Percentiles rank a stretch among this genome's conserved stretches.
Conservation (phyloP, 768 basidiomycete genomes). For the Leccinum truebloodii region DNA sequence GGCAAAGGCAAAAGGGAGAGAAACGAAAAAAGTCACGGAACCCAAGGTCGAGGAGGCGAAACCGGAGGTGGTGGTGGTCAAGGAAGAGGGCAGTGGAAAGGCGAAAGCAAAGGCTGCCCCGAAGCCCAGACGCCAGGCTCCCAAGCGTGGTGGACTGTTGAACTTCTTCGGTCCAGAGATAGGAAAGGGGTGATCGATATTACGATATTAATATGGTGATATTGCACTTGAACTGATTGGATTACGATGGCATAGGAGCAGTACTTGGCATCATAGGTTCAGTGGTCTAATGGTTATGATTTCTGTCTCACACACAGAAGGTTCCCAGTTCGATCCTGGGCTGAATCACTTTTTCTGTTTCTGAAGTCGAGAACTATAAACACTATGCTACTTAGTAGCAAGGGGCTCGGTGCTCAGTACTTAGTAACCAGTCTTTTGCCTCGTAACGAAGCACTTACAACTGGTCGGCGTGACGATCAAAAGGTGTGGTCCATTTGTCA, state of each 20-base stretch:
- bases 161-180: slow-evolving; percentile 37
- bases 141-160: slow-evolving; percentile 31
- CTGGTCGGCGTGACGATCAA: too few species aligned
- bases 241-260: background rate
- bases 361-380: background rate
- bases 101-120: slow-evolving; percentile 19
- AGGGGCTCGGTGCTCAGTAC: too few species aligned
- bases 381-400: too few species aligned
- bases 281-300: slow-evolving; percentile 51
- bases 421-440: too few species aligned
- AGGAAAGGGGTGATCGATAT: slow-evolving; percentile 25
- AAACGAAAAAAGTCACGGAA: slow-evolving; percentile 20
- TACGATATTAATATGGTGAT: background rate
- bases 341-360: slow-evolving; percentile 31
- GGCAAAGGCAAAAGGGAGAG: slow-evolving; percentile 18
- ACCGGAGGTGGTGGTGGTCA: slow-evolving; percentile 6
- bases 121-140: slow-evolving; percentile 20
- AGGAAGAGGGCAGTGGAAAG: slow-evolving; percentile 19
- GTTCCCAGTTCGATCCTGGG: slow-evolving; percentile 50
- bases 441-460: too few species aligned
- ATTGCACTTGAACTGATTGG: background rate
- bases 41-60: slow-evolving; percentile 20
- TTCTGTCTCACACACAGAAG: slow-evolving; percentile 53
- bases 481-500: too few species aligned
- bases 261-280: slow-evolving; percentile 22